Evolutionary conservation across 139 green algal genomes (phyloP), one percentile per base, ranked within the genome.

Genomic region (Diplosphaera chodatii): DNA sequence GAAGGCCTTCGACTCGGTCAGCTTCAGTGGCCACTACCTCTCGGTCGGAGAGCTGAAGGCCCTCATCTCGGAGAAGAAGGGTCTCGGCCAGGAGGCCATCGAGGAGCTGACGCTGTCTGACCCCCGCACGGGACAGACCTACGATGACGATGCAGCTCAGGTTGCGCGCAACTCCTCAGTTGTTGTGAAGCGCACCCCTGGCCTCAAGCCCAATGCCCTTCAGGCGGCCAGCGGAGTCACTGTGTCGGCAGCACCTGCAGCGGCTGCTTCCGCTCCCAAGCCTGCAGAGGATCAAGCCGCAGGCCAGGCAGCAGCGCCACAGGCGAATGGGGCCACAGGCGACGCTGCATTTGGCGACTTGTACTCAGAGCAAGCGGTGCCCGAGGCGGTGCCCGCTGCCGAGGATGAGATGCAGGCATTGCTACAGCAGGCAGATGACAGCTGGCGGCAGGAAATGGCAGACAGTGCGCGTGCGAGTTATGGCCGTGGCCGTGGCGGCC

Each of bases 1-100:
- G 3, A 83, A 86, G 20, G 67, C 64, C 1, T 82, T 83, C 72
- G 85, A 92, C 29, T 78, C 67, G 1, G 73, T 96, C 15, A 63
- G 48, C 0, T 96, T 96, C 74, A 85, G 93, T 29, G 90, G 89
- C 31, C 73, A 84, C 64, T 88, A 91, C 40, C 84, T 96, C 6
- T 86, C 77, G 32, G 86, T 91, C 3, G 79, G 81, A 29, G 90
- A 96, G 71, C 76, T 95, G 23, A 94, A 92, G 75, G 82, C 81
- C 1, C 70, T 92, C 13, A 91, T 95, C 37, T 87, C 89, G 2
- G 77, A 88, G 33, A 92, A 92, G 68, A 89, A 88, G 64, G 37
- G 37, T 10, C 37, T 48, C 8, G 37, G 37, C 8, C 63, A 80
- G 6, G 87, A 87, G n/a, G 87, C 83, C 33, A 75, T 66, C 13